These are phyloP conservation scores for Colletotrichum lindemuthianum DNA, from an alignment of 2,329 filamentous ascomycete species.

Conservation along the genomic window DNA sequence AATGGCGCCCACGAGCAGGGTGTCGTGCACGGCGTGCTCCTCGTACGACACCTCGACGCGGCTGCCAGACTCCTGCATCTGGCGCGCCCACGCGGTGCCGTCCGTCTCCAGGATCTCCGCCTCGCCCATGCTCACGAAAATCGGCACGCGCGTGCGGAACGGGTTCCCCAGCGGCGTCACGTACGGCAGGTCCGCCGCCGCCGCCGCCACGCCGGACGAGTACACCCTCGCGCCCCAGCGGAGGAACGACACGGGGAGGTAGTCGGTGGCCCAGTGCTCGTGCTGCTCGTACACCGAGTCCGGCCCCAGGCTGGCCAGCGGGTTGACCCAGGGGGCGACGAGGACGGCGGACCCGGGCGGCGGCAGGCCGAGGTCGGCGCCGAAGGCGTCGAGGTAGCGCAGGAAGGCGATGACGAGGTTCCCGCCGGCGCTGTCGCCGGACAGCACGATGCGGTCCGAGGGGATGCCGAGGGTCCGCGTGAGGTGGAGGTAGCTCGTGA, in stretches of 20 bases:
- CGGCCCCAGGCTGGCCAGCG: conserved; percentile 19
- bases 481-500: conserved; percentile 44
- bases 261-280: conserved; percentile 27
- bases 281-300: conserved; percentile 21
- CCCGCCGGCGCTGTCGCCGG: conserved; percentile 46
- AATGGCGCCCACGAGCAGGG: conserved; percentile 13
- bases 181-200: conserved; percentile 1
- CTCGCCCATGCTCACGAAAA: conserved; percentile 22
- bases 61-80: conserved; percentile 14
- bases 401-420: conserved; percentile 45
- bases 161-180: conserved; percentile 22
- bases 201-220: conserved; percentile 12
- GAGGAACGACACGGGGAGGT: conserved; percentile 19
- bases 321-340: conserved; percentile 22
- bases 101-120: conserved; percentile 21
- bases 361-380: neutral
- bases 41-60: conserved; percentile 11
- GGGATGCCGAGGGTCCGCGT: conserved; percentile 40
- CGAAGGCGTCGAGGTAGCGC: conserved; percentile 41
- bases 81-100: conserved; percentile 18
- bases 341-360: conserved; percentile 6
- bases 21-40: conserved; percentile 20
- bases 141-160: conserved; percentile 13
- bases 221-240: conserved; percentile 25
- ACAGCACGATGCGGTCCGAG: conserved; percentile 42